Evolutionary conservation across 768 basidiomycete species (phyloP).

Genomic region (Dendrothele bispora): DNA sequence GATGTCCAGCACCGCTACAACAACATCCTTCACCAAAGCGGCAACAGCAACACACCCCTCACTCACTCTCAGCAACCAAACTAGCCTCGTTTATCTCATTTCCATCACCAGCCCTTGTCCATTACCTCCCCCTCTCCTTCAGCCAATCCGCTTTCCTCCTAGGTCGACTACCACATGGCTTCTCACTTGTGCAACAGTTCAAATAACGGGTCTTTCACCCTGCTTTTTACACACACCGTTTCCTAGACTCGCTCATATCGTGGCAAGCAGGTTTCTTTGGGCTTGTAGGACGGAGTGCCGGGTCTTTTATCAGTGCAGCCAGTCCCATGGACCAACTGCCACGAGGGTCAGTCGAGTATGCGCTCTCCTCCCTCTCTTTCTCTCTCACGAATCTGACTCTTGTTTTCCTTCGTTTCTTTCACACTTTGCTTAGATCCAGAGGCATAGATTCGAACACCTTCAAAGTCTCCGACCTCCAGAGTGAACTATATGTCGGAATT

Average conservation of each 20-base stretch:
- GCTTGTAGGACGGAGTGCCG: constrained; percentile 25
- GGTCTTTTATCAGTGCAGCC: constrained; percentile 60
- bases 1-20: too few relatives aligned
- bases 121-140: too few relatives aligned
- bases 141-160: too few relatives aligned
- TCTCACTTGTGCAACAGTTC: constrained; percentile 49
- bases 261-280: constrained; percentile 71
- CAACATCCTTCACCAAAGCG: too few relatives aligned
- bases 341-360: constrained; percentile 68
- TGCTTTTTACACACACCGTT: constrained; percentile 64
- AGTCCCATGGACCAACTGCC: constrained; percentile 62
- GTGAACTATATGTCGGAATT: constrained; percentile 86
- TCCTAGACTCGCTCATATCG: constrained; percentile 72
- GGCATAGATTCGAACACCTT: constrained; percentile 65
- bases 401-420: constrained; percentile 57
- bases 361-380: constrained; percentile 12
- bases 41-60: too few relatives aligned
- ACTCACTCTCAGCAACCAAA: too few relatives aligned
- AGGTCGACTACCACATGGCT: constrained; percentile 36
- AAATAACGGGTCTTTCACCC: constrained; percentile 54
- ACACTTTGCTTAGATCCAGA: too few relatives aligned
- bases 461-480: constrained; percentile 65
- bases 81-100: too few relatives aligned
- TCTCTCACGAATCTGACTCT: not conserved
- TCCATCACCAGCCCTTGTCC: too few relatives aligned